A percentile compares a stretch with the other conserved stretches of the same genome.
phyloP scores from a whole-genome alignment of 2,329 filamentous ascomycete species.

The Botrytis tulipae region DNA sequence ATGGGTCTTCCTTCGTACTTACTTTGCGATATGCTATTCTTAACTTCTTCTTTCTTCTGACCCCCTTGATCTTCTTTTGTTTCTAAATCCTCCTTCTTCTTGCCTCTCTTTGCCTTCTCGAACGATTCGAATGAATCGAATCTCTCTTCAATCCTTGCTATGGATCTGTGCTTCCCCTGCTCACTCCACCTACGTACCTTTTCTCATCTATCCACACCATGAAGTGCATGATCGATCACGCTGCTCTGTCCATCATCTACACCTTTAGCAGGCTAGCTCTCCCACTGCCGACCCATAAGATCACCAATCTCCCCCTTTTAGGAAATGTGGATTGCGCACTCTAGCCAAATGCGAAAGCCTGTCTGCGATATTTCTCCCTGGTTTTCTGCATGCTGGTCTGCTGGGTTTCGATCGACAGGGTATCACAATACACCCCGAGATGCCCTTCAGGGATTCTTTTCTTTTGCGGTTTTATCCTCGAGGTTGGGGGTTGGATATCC shows the following conservation, averaged over 20 bases:
- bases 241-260: not conserved
- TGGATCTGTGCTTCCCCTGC: not conserved
- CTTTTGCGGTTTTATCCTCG: not conserved
- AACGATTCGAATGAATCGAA: not conserved
- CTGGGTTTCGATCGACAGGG: not conserved
- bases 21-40: constrained; percentile 5
- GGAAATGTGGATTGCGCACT: not conserved
- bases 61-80: not conserved
- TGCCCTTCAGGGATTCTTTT: not conserved
- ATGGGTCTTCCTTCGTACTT: not conserved
- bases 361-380: not conserved
- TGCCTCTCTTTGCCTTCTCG: constrained; percentile 7
- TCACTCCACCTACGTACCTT: not conserved
- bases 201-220: not conserved
- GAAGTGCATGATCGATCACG: not conserved
- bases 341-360: not conserved
- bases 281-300: constrained; percentile 6
- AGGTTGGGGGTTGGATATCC: too few species aligned
- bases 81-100: not conserved
- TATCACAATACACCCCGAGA: not conserved
- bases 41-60: not conserved
- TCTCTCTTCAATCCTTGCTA: not conserved
- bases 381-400: not conserved
- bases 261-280: not conserved
- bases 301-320: constrained; percentile 1